Base-by-base conservation (phyloP, 2,329 filamentous ascomycete genomes). In the Phaeophleospora eucalypticola region DNA sequence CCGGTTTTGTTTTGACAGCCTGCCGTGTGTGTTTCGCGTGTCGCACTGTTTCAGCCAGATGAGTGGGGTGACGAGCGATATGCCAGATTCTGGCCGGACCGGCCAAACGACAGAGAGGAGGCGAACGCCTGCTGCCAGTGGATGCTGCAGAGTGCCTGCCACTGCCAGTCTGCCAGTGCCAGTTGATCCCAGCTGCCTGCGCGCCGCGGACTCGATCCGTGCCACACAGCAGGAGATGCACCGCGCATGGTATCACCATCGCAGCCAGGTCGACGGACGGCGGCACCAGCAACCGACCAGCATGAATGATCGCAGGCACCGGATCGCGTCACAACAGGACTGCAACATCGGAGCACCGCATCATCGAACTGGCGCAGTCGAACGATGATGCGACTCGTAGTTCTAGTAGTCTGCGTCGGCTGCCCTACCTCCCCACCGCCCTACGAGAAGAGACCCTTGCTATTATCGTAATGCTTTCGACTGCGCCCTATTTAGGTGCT, bases 1-100 rank as follows among this genome's bases (percentile, higher is more conserved):
- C 35, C 43, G 20, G 43, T 45, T 32, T 39, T 2, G 35, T 20
- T 36, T 45, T 45, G 43, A 45, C 43, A 45, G 43, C 35, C 20
- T 17, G 34, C 35, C 38, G 32, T 38, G 17, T 19, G 12, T 29
- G 4, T 37, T 17, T 24, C 36, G 21, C 29, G 43, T 34, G 42
- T 38, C 20, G n/a, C 27, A 45, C 36, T 27, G 43, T 45, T 45
- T 45, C 43, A 36, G 16, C 24, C 34, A 45, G 12, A 29, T 12
- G 24, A 29, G 24, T 29, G 24, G 24, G 12, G 24, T 29, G 24
- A 29, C 12, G 24, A 12, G 24, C 12, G 24, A 29, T 12, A 29
- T 12, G 24, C 24, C 24, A 29, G 24, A 12, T 29, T 29, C 24
- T 29, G 24, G 24, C 24, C n/a, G n/a, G n/a, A n/a, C n/a, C n/a